These are phyloP conservation scores for Triticum monococcum DNA, from an alignment of 176 grass and related monocot genomes.

Conservation along the genomic window DNA sequence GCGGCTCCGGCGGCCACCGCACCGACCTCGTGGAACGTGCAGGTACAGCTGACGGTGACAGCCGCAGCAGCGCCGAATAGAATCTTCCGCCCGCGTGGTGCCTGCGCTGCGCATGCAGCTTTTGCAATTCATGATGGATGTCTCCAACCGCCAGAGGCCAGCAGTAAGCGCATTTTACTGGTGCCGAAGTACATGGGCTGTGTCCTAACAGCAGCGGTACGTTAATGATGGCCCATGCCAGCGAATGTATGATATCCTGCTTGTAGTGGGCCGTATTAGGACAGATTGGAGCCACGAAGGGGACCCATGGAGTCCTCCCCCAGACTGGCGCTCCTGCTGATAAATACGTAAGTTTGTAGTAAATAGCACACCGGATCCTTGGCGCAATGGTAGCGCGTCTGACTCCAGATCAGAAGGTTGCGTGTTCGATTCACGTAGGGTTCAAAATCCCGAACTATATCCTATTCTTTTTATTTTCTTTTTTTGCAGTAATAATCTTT, in stretches of 20 bases:
- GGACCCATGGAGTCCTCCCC: too few species aligned
- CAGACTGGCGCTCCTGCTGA: fast-evolving
- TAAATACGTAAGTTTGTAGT: fast-evolving
- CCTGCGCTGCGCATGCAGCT: background rate
- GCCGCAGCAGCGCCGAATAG: background rate
- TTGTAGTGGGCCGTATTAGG: too few species aligned
- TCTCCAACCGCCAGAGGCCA: too few species aligned
- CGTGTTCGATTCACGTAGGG: conserved; percentile 98
- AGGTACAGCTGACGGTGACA: background rate
- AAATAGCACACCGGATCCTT: conserved; percentile 49
- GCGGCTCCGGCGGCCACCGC: background rate
- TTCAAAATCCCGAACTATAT: conserved; percentile 46
- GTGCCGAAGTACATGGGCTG: too few species aligned
- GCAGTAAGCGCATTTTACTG: too few species aligned
- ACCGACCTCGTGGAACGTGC: conserved; percentile 41
- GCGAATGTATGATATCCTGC: too few species aligned
- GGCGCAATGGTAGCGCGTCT: conserved; percentile 99
- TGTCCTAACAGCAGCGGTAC: too few species aligned
- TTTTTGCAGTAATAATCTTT: too few species aligned
- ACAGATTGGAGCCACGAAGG: too few species aligned
- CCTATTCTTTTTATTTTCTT: too few species aligned
- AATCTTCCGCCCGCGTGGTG: conserved; percentile 31
- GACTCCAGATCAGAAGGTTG: conserved; percentile 99
- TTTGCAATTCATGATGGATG: background rate
- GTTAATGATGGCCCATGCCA: too few species aligned